Base-by-base conservation (phyloP, 805 yeast species). In the Metschnikowia anglica region DNA sequence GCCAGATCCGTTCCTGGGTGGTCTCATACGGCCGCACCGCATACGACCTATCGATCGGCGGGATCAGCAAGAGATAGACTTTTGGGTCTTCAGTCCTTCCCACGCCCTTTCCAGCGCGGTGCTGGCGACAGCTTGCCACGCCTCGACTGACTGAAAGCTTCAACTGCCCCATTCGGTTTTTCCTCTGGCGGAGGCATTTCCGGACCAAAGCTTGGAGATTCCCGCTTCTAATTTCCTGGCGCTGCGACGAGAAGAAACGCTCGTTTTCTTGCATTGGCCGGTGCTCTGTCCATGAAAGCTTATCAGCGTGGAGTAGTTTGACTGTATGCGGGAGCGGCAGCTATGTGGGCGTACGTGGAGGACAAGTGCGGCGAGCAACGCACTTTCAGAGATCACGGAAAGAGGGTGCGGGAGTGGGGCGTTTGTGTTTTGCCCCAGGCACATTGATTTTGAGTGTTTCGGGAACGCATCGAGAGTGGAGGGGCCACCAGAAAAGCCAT, bases 1-100 rank as follows among this genome's bases (percentile, higher is more conserved):
- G 40, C 40, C 40, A 37, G 13, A 12, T 6, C 17, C 40, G 40
- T 10, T 37, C 40, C 26, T 28, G 24, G 27, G 34, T 37, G 13
- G 33, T 28, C 19, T 37, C 40, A 11, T 37, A 28, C 2, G 34
- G 33, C 4, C 40, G 33, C 8, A 37, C 40, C 4, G 40, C 40
- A 6, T 15, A 37, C 26, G 12, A 28, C 26, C 40, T 25, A 15
- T 37, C 34, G 28, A 20, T 20, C 9, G 20, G 13, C 19, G 26
- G 34, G 3, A 37, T 37, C 40, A 37, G 40, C 11, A 37, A 12
- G n/a, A 10, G 11, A 18, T 37, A 37, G 3, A 21, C 15, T 20
- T 37, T 29, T 9, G 29, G 15, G 23, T 19, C 16, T 32, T 20
- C n/a, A n/a, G n/a, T n/a, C n/a, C n/a, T n/a, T n/a, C n/a, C n/a